Evolutionary conservation across 768 basidiomycete genomes (phyloP).

Genomic region (Coprinopsis cinerea): DNA sequence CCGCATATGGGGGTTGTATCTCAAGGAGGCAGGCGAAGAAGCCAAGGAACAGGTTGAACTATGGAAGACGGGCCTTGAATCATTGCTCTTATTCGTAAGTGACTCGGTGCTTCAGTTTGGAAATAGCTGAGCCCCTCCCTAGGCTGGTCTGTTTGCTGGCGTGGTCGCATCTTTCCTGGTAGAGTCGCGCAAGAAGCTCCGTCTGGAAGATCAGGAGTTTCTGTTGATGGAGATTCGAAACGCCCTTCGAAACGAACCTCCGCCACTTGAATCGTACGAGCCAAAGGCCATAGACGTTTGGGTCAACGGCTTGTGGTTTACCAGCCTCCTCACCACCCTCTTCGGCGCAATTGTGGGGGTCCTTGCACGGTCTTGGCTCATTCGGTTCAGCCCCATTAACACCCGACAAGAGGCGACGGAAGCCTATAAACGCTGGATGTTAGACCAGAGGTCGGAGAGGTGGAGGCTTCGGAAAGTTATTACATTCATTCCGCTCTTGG

Average conservation of each 20-base stretch:
- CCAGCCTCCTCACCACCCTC: slow-evolving; percentile 21
- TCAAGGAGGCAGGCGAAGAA: slow-evolving; percentile 5
- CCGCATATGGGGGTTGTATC: slow-evolving; percentile 7
- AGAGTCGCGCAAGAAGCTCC: slow-evolving; percentile 15
- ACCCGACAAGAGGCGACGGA: slow-evolving; percentile 14
- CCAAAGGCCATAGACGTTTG: slow-evolving; percentile 12
- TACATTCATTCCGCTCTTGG: slow-evolving; percentile 13
- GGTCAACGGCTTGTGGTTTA: slow-evolving; percentile 21
- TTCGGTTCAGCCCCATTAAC: slow-evolving; percentile 15
- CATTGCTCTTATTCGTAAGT: slow-evolving; percentile 9
- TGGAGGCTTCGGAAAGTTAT: slow-evolving; percentile 15
- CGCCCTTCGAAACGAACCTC: not conserved
- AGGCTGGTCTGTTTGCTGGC: slow-evolving; percentile 22
- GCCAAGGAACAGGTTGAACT: slow-evolving; percentile 8
- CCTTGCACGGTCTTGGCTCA: slow-evolving; percentile 19
- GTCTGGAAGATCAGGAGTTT: slow-evolving; percentile 15
- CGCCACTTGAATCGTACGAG: not conserved
- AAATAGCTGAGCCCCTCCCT: not conserved
- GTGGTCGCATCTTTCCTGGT: slow-evolving; percentile 18
- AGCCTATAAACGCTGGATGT: slow-evolving; percentile 16
- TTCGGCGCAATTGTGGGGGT: slow-evolving; percentile 24
- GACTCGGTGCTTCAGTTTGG: not conserved
- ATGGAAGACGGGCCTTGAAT: slow-evolving; percentile 9
- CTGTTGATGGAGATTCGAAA: slow-evolving; percentile 11
- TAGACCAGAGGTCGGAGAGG: slow-evolving; percentile 14